phyloP scores from a whole-genome alignment of 202 grass and related monocot genomes.

The Sporobolus alterniflorus region DNA sequence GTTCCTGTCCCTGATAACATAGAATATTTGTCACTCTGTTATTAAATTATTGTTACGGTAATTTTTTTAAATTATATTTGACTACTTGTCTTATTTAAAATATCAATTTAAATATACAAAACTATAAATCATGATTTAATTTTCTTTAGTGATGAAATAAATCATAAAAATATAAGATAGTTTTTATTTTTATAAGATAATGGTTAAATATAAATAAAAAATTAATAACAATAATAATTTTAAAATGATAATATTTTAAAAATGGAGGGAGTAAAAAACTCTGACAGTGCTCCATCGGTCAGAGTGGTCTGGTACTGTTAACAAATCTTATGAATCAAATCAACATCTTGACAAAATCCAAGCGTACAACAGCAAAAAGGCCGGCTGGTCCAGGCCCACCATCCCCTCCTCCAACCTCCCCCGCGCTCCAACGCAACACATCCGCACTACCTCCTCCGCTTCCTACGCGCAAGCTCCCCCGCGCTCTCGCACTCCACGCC shows the following conservation, averaged over 20 bases:
- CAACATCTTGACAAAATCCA: slow-evolving; percentile 39
- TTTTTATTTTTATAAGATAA: no score
- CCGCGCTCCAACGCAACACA: slow-evolving; percentile 18
- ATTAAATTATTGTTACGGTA: no score
- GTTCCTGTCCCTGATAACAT: neutral
- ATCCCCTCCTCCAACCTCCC: slow-evolving; percentile 37
- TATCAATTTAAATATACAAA: no score
- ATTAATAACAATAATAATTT: no score
- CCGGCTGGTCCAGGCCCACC: slow-evolving; percentile 32
- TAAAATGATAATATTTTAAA: no score
- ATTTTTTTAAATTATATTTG: no score
- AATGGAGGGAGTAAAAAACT: neutral
- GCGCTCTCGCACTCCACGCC: neutral
- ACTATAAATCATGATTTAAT: no score
- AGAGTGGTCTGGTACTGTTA: neutral
- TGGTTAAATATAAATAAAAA: no score
- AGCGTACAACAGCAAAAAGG: slow-evolving; percentile 26
- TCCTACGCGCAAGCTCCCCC: slow-evolving; percentile 32
- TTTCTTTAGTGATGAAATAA: no score
- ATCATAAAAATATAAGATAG: no score
- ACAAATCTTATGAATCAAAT: slow-evolving; percentile 39
- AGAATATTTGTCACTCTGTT: neutral
- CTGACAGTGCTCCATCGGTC: neutral
- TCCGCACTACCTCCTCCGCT: neutral
- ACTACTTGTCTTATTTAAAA: no score